These are phyloP conservation scores for Areca catechu DNA, from an alignment of 176 grass and related monocot species.

Conservation along the genomic window DNA sequence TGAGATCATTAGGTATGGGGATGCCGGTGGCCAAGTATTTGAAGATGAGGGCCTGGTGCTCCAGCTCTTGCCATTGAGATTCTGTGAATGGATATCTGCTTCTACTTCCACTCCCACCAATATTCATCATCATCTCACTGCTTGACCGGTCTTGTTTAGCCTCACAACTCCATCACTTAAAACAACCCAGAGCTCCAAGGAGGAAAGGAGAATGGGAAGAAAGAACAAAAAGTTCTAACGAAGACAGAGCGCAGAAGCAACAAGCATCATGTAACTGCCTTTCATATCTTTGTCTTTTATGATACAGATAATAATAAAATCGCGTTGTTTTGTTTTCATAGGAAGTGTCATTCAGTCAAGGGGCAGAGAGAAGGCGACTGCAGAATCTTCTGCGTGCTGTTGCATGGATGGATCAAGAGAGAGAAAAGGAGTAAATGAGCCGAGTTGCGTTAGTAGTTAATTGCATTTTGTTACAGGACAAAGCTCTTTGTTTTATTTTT, in stretches of 20 bases:
- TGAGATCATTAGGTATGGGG: slow-evolving; percentile 9
- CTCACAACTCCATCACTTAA: not conserved
- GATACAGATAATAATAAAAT: slow-evolving; percentile 7
- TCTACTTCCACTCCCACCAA: not conserved
- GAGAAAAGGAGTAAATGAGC: too few species aligned
- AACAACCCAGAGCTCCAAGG: not conserved
- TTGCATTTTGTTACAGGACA: not conserved
- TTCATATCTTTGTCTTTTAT: slow-evolving; percentile 10
- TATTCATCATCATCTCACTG: not conserved
- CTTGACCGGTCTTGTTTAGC: not conserved
- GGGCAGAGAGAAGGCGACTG: not conserved
- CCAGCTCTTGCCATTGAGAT: slow-evolving; percentile 19
- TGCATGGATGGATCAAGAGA: not conserved
- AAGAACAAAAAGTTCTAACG: not conserved
- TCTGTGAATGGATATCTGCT: slow-evolving; percentile 18
- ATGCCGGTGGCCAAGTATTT: slow-evolving; percentile 10
- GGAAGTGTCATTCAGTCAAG: slow-evolving; percentile 22
- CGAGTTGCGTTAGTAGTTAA: too few species aligned
- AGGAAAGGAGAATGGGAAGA: not conserved
- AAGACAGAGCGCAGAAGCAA: not conserved
- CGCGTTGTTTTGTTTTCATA: slow-evolving; percentile 4
- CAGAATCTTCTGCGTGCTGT: not conserved
- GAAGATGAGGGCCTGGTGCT: slow-evolving; percentile 20
- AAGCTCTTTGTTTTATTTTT: not conserved
- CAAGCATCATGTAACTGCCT: slow-evolving; percentile 13